These are phyloP conservation scores for Starmerella gropengiesseri DNA, from an alignment of 805 yeast species.

Conservation along the genomic window DNA sequence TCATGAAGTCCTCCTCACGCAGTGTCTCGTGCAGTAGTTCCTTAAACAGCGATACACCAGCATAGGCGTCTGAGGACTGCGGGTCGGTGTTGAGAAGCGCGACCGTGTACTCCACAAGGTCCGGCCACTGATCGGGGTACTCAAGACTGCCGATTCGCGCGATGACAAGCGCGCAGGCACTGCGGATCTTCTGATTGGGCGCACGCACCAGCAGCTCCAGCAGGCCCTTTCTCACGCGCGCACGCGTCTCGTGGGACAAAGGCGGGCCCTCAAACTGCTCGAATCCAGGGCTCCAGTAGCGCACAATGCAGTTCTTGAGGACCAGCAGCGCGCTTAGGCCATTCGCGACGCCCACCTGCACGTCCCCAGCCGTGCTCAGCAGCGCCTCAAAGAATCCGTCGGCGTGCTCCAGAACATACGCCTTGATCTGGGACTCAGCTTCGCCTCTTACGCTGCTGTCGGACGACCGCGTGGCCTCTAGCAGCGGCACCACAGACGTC, in stretches of 20 bases:
- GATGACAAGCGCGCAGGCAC: conserved; percentile 59
- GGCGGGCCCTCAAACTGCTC: conserved; percentile 62
- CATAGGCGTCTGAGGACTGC: conserved; percentile 34
- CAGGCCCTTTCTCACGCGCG: conserved; percentile 39
- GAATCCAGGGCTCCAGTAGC: conserved; percentile 77
- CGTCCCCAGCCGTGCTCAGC: conserved; percentile 12
- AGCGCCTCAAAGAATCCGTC: conserved; percentile 16
- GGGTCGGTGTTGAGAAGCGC: conserved; percentile 33
- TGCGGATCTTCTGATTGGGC: conserved; percentile 41
- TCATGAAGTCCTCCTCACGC: conserved; percentile 77
- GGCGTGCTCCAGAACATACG: conserved; percentile 8
- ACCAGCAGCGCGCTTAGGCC: conserved; percentile 41
- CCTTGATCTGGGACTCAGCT: conserved; percentile 14
- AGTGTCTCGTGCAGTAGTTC: conserved; percentile 81
- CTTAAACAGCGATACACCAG: conserved; percentile 30
- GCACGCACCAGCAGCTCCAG: conserved; percentile 39
- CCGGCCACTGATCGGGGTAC: conserved; percentile 95
- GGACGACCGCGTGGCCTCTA: conserved; percentile 16
- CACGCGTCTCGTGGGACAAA: conserved; percentile 43
- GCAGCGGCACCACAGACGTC: conserved; percentile 7
- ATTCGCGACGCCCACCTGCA: conserved; percentile 36
- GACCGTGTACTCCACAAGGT: conserved; percentile 30
- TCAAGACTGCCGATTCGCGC: conserved; percentile 81
- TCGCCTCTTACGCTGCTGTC: conserved; percentile 7
- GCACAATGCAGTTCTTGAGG: conserved; percentile 55